A percentile compares a stretch with the other conserved stretches of the same genome.
phyloP scores from a whole-genome alignment of 129 eudicot species.

The Flaveria trinervia region DNA sequence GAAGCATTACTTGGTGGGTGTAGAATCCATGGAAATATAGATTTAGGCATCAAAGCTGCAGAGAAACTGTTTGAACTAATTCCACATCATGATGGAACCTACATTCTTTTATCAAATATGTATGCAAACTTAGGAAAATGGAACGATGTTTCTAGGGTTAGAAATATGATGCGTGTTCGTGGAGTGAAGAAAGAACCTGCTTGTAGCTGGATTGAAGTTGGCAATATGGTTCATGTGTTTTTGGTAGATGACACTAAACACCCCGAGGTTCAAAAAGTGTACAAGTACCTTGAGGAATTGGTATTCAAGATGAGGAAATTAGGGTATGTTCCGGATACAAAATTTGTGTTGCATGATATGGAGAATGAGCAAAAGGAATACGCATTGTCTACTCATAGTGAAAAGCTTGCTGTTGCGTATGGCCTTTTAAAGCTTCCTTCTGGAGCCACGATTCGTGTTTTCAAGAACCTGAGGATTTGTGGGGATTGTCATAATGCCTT shows the following conservation, averaged over 20 bases:
- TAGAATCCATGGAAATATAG: conserved; percentile 66
- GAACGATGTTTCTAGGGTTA: conserved; percentile 59
- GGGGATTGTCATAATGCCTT: conserved; percentile 34
- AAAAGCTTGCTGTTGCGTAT: conserved; percentile 79
- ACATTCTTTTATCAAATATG: conserved; percentile 72
- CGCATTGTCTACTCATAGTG: conserved; percentile 83
- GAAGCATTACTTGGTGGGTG: conserved; percentile 86
- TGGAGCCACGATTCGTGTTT: conserved; percentile 74
- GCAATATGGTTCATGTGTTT: conserved; percentile 74
- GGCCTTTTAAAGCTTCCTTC: conserved; percentile 73
- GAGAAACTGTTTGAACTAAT: conserved; percentile 57
- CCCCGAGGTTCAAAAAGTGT: conserved; percentile 67
- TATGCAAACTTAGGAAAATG: conserved; percentile 66
- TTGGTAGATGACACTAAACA: conserved; percentile 77
- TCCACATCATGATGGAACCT: conserved; percentile 83
- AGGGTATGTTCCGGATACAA: conserved; percentile 34
- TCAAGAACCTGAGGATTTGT: conserved; percentile 66
- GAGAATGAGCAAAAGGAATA: conserved; percentile 70
- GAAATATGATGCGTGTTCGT: conserved; percentile 77
- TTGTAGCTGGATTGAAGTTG: conserved; percentile 94
- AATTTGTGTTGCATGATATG: conserved; percentile 31
- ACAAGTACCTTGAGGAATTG: conserved; percentile 60
- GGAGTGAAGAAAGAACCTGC: conserved; percentile 94
- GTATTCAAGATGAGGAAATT: conserved; percentile 49
- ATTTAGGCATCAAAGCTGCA: conserved; percentile 69